A percentile compares a stretch with the other conserved stretches of the same genome.
phyloP scores from a whole-genome alignment of 345 rosid genomes.

The Citrus australasica region DNA sequence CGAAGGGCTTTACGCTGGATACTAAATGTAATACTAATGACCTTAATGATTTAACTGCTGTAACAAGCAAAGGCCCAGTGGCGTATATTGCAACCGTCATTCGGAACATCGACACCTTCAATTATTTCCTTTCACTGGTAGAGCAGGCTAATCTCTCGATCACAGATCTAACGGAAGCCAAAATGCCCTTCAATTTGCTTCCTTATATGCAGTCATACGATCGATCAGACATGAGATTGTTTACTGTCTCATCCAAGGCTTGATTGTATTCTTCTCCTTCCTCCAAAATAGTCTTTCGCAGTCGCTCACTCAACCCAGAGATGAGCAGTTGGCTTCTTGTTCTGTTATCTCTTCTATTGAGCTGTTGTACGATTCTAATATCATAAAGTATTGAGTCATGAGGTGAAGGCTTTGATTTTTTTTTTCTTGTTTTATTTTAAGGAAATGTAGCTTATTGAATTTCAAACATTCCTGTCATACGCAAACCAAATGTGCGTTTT shows the following conservation, averaged over 20 bases:
- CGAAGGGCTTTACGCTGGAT: neutral
- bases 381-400: neutral
- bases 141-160: conserved; percentile 45
- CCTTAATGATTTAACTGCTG: neutral
- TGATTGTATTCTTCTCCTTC: neutral
- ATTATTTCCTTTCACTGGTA: conserved; percentile 47
- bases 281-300: no score
- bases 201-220: conserved; percentile 63
- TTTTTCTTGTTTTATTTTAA: neutral
- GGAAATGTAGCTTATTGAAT: neutral
- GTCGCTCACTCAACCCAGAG: neutral
- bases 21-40: neutral
- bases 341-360: neutral
- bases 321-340: neutral
- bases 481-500: neutral
- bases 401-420: neutral
- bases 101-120: conserved; percentile 63
- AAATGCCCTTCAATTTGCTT: conserved; percentile 48
- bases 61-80: conserved; percentile 23
- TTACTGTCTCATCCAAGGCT: conserved; percentile 34
- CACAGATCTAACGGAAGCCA: conserved; percentile 43
- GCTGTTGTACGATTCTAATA: neutral
- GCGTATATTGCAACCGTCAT: conserved; percentile 78
- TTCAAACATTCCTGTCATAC: no score
- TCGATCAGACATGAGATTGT: conserved; percentile 48